Evolutionary conservation across 331 rosid species (phyloP).

Genomic region (Quercus phellos): DNA sequence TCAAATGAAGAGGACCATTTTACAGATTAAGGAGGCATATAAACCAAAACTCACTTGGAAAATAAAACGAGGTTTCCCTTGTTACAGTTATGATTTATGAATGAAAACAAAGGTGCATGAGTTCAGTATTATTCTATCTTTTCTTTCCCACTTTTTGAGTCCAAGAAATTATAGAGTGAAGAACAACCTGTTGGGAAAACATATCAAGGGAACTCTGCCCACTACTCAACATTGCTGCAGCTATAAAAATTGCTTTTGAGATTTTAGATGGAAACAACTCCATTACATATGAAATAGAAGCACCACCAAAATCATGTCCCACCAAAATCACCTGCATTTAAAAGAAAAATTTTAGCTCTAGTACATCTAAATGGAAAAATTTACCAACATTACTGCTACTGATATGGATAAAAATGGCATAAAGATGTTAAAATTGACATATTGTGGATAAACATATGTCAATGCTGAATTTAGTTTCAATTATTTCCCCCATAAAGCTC

Average conservation of each 20-base stretch:
- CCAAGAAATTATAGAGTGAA: background rate
- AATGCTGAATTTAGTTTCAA: background rate
- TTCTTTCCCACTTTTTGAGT: background rate
- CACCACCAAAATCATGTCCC: constrained; percentile 98
- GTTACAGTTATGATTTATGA: background rate
- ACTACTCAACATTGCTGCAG: constrained; percentile 77
- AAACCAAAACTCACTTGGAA: background rate
- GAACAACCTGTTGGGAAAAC: constrained; percentile 77
- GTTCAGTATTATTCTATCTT: background rate
- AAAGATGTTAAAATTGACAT: no score
- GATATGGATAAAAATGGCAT: no score
- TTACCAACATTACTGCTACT: background rate
- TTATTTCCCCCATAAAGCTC: background rate
- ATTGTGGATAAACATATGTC: no score
- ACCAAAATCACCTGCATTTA: constrained; percentile 73
- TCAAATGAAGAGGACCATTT: no score
- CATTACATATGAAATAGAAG: constrained; percentile 84
- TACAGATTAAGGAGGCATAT: no score
- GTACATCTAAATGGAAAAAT: background rate
- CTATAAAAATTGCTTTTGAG: constrained; percentile 79
- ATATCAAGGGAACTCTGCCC: constrained; percentile 87
- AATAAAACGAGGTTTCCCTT: background rate
- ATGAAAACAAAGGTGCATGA: background rate
- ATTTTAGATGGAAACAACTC: constrained; percentile 72
- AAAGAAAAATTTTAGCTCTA: background rate